phyloP scores from a whole-genome alignment of 2,329 filamentous ascomycete species.

The Pseudogymnoascus sp. region DNA sequence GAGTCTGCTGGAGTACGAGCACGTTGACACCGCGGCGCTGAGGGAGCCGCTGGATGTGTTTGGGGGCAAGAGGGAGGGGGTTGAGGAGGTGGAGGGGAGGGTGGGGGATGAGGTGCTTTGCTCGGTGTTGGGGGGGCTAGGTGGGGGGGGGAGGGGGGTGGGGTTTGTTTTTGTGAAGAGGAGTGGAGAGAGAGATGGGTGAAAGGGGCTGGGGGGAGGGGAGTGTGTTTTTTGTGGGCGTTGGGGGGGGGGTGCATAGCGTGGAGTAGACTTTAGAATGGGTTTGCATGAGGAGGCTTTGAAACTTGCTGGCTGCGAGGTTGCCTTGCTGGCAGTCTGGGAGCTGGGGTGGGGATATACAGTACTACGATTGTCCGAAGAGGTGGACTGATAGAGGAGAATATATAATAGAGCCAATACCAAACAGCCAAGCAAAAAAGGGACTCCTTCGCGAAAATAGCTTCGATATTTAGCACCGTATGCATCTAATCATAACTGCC shows the following conservation, averaged over 20 bases:
- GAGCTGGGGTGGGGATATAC: background rate
- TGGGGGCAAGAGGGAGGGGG: conserved; percentile 25
- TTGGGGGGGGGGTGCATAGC: background rate
- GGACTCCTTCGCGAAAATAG: background rate
- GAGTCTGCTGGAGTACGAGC: conserved; percentile 46
- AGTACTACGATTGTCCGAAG: background rate
- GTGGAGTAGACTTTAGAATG: background rate
- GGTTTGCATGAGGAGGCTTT: background rate
- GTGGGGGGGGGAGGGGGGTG: conserved; percentile 28
- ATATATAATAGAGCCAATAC: background rate
- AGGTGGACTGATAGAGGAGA: background rate
- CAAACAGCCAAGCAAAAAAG: background rate
- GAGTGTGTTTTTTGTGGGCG: background rate
- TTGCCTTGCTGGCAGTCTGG: background rate
- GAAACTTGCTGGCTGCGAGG: background rate
- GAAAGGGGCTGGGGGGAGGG: background rate
- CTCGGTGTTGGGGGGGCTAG: conserved; percentile 36
- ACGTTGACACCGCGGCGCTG: conserved; percentile 38
- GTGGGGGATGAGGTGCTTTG: conserved; percentile 44
- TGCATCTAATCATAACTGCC: background rate
- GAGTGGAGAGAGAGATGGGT: background rate
- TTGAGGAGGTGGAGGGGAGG: conserved; percentile 25
- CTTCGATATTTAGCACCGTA: background rate
- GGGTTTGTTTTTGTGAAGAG: conserved; percentile 41
- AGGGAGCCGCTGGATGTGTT: conserved; percentile 27